These are phyloP conservation scores for Puccinia polysora DNA, from an alignment of 1,284 basidiomycete species.

Conservation along the genomic window DNA sequence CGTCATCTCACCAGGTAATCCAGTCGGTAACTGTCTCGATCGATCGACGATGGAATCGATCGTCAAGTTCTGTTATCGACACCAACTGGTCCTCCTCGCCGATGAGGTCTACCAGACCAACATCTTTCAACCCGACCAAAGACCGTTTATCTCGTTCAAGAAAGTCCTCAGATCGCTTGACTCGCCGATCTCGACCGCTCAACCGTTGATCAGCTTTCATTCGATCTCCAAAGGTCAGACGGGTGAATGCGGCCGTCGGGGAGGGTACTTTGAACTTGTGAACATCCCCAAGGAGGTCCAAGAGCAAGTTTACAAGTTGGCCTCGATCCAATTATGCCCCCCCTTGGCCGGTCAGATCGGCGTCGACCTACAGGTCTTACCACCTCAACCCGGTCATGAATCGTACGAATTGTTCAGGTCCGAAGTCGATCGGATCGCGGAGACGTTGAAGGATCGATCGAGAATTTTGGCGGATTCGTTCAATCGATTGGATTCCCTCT, in stretches of 20 bases:
- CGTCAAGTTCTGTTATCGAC: constrained; percentile 72
- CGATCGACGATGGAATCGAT: constrained; percentile 67
- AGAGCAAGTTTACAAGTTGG: constrained; percentile 90
- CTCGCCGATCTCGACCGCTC: constrained; percentile 50
- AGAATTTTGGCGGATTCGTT: constrained; percentile 69
- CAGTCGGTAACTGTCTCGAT: constrained; percentile 77
- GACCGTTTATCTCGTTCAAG: constrained; percentile 87
- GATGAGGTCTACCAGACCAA: constrained; percentile 95
- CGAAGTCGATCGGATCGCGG: constrained; percentile 74
- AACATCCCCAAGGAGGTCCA: constrained; percentile 72
- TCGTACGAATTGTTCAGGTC: constrained; percentile 72
- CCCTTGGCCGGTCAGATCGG: constrained; percentile 83
- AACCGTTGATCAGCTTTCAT: constrained; percentile 83
- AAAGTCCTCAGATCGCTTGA: constrained; percentile 64
- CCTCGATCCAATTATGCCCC: constrained; percentile 79
- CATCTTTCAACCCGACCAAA: constrained; percentile 64
- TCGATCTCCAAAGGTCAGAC: constrained; percentile 90
- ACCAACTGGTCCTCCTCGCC: constrained; percentile 80
- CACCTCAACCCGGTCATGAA: constrained; percentile 68
- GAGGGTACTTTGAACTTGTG: constrained; percentile 85
- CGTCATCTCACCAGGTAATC: constrained; percentile 94
- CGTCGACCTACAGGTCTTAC: constrained; percentile 81
- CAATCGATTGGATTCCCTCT: constrained; percentile 71
- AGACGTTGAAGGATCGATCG: constrained; percentile 67
- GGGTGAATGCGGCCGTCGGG: constrained; percentile 87